Conservation (phyloP, 257 asterid species). For the Jacaranda mimosifolia region DNA sequence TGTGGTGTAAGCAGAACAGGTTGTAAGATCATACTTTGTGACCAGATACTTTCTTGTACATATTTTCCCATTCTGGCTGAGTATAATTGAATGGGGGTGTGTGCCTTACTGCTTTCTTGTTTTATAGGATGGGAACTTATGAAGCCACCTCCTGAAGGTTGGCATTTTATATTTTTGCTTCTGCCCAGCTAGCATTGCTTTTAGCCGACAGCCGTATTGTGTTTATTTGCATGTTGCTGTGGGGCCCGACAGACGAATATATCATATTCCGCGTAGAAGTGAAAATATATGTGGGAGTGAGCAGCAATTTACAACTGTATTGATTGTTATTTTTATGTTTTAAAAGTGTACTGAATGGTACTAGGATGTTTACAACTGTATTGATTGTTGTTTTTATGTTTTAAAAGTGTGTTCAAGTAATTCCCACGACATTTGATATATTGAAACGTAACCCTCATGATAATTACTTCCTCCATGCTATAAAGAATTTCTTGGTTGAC, state of each 20-base stretch:
- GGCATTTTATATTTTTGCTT: not conserved
- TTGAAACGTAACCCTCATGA: not conserved
- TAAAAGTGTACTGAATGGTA: too few species aligned
- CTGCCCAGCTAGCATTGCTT: too few species aligned
- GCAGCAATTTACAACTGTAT: too few species aligned
- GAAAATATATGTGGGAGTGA: too few species aligned
- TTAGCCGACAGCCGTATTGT: too few species aligned
- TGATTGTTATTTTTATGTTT: too few species aligned
- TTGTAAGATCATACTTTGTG: not conserved
- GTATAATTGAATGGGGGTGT: not conserved
- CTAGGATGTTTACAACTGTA: too few species aligned
- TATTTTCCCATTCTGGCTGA: not conserved
- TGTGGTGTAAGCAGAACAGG: not conserved
- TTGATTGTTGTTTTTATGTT: too few species aligned
- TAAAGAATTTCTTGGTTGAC: not conserved
- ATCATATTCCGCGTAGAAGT: too few species aligned
- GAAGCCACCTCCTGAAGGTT: not conserved
- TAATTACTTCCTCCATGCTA: not conserved
- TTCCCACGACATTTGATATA: not conserved
- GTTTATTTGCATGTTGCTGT: not conserved
- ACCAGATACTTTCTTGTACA: not conserved
- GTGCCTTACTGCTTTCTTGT: not conserved
- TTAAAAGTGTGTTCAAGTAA: not conserved
- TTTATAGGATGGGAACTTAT: not conserved
- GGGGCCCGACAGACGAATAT: not conserved